These are phyloP conservation scores for Geotrichum fermentans DNA, from an alignment of 1,139 yeast species.

Conservation along the genomic window DNA sequence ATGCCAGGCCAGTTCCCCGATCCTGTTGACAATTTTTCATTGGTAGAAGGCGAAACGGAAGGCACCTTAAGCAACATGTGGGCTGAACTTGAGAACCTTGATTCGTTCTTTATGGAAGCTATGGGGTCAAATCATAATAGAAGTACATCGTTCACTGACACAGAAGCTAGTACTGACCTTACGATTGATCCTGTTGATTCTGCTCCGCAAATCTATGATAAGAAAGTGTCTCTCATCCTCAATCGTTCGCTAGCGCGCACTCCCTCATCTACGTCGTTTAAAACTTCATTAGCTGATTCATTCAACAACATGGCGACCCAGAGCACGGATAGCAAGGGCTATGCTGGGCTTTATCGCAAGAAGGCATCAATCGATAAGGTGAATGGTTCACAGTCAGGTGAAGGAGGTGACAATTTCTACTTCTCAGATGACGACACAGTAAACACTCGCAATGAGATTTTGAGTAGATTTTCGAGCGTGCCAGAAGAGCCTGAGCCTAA, in stretches of 20 bases:
- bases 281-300: conserved; percentile 54
- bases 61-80: conserved; percentile 89
- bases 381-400: not conserved
- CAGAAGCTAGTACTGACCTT: conserved; percentile 42
- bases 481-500: conserved; percentile 15
- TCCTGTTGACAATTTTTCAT: conserved; percentile 27
- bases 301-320: conserved; percentile 27
- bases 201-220: conserved; percentile 75
- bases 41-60: conserved; percentile 37
- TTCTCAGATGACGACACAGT: conserved; percentile 6
- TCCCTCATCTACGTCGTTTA: conserved; percentile 70
- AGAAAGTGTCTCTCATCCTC: conserved; percentile 68
- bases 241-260: conserved; percentile 72
- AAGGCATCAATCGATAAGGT: not conserved
- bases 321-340: conserved; percentile 3
- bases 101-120: conserved; percentile 83
- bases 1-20: conserved; percentile 23
- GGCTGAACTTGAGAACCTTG: conserved; percentile 93
- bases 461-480: conserved; percentile 8
- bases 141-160: conserved; percentile 40
- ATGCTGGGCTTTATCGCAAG: conserved; percentile 10
- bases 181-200: conserved; percentile 51
- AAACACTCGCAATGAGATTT: not conserved
- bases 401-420: conserved; percentile 6
- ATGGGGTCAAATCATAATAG: conserved; percentile 33